phyloP scores from a whole-genome alignment of 2,329 filamentous ascomycete species.

The Ilyonectria destructans region DNA sequence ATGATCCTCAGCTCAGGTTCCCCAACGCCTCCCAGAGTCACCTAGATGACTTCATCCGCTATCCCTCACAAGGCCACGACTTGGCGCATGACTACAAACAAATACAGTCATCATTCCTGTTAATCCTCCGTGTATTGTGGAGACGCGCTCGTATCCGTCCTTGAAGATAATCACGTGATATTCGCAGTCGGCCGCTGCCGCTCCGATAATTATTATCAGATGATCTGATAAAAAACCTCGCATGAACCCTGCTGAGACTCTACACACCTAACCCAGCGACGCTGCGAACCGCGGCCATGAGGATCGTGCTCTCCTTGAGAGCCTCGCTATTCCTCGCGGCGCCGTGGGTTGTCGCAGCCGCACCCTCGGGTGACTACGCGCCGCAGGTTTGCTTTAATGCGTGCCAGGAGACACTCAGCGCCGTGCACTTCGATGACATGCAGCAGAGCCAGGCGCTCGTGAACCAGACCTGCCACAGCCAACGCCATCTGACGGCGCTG shows the following conservation, averaged over 20 bases:
- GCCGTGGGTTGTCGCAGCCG: not conserved
- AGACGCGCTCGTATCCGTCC: not conserved
- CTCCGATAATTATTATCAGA: constrained; percentile 44
- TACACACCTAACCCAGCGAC: constrained; percentile 9
- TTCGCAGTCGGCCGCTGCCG: not conserved
- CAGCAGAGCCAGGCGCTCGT: constrained; percentile 37
- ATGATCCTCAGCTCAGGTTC: not conserved
- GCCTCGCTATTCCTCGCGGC: constrained; percentile 6
- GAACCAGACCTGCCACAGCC: constrained; percentile 51
- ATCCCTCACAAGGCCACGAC: no score
- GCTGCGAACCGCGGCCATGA: constrained; percentile 40
- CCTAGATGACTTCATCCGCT: no score
- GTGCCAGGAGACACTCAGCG: constrained; percentile 51
- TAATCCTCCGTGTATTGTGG: not conserved
- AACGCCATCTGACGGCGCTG: constrained; percentile 50
- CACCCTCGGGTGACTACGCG: constrained; percentile 29
- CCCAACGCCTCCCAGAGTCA: no score
- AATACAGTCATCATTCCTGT: not conserved
- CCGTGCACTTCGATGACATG: constrained; percentile 54
- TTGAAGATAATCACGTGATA: constrained; percentile 2
- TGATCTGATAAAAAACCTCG: constrained; percentile 51
- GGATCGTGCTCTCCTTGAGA: constrained; percentile 18
- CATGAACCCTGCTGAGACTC: constrained; percentile 22
- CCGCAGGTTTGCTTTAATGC: constrained; percentile 53
- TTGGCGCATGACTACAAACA: no score